phyloP scores from a whole-genome alignment of 2,329 filamentous ascomycete species.

The Ceratocystis ficicola region DNA sequence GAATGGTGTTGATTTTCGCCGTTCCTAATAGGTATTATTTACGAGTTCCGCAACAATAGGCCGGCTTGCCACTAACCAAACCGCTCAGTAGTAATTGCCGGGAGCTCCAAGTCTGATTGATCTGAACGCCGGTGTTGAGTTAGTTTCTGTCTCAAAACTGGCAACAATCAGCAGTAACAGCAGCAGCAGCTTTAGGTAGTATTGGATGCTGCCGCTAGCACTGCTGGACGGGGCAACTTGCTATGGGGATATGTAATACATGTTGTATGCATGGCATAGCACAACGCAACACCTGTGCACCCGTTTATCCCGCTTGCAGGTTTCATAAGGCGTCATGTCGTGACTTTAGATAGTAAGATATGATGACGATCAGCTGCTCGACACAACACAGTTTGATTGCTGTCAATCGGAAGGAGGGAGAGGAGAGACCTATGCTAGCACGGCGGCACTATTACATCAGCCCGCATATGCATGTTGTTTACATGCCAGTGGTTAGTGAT shows the following conservation, averaged over 20 bases:
- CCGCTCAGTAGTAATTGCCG: too few relatives aligned
- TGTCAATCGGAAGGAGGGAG: not conserved
- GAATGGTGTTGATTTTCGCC: not conserved
- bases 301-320: not conserved
- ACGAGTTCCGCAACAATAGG: not conserved
- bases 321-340: slow-evolving; percentile 6
- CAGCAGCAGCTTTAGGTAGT: not conserved
- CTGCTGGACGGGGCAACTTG: not conserved
- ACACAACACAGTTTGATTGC: not conserved
- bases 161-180: not conserved
- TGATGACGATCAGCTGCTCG: not conserved
- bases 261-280: not conserved
- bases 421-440: not conserved
- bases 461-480: not conserved
- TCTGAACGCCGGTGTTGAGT: not conserved
- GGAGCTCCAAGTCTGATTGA: not conserved
- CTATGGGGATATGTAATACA: not conserved
- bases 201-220: not conserved
- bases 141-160: not conserved
- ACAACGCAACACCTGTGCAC: not conserved
- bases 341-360: not conserved
- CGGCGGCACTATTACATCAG: not conserved
- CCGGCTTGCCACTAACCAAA: too few relatives aligned
- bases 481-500: not conserved
- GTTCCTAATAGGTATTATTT: not conserved